A percentile compares a stretch with the other conserved stretches of the same genome.
phyloP scores from a whole-genome alignment of 2,329 filamentous ascomycete species.

The Botryotinia convoluta region DNA sequence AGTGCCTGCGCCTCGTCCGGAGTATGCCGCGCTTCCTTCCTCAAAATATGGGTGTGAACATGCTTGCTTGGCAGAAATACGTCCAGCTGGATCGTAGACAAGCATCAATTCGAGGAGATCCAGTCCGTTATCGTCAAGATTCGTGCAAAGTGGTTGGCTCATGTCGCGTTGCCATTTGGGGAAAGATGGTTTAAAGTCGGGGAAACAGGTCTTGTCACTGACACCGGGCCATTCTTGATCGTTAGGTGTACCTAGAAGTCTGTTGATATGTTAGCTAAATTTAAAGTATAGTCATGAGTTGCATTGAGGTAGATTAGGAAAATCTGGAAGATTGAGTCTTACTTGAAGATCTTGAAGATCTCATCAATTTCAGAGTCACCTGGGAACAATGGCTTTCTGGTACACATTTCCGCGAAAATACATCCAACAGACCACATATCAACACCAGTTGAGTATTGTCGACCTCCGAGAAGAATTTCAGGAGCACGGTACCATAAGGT shows the following conservation, averaged over 20 bases:
- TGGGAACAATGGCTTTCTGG: constrained; percentile 85
- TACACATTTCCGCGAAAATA: constrained; percentile 97
- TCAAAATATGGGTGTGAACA: constrained; percentile 81
- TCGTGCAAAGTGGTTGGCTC: constrained; percentile 63
- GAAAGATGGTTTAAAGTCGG: constrained; percentile 89
- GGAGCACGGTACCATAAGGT: constrained; percentile 91
- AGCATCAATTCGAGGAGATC: constrained; percentile 70
- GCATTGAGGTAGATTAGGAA: background rate
- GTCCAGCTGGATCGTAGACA: constrained; percentile 81
- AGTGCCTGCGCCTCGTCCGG: constrained; percentile 36
- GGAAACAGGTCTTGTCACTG: constrained; percentile 67
- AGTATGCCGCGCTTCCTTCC: constrained; percentile 39
- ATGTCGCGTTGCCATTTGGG: constrained; percentile 82
- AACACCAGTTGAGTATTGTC: constrained; percentile 90
- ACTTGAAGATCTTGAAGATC: constrained; percentile 94
- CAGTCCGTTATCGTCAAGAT: constrained; percentile 68
- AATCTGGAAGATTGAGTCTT: constrained; percentile 35
- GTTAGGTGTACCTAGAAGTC: constrained; percentile 76
- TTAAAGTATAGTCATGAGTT: background rate
- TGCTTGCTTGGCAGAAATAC: constrained; percentile 86
- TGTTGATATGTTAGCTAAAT: constrained; percentile 38
- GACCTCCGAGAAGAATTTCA: constrained; percentile 84
- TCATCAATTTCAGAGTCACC: constrained; percentile 92
- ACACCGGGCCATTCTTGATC: constrained; percentile 86
- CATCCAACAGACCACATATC: constrained; percentile 96